These are phyloP conservation scores for Bruguiera hainesii DNA, from an alignment of 441 rosid species.

Conservation along the genomic window DNA sequence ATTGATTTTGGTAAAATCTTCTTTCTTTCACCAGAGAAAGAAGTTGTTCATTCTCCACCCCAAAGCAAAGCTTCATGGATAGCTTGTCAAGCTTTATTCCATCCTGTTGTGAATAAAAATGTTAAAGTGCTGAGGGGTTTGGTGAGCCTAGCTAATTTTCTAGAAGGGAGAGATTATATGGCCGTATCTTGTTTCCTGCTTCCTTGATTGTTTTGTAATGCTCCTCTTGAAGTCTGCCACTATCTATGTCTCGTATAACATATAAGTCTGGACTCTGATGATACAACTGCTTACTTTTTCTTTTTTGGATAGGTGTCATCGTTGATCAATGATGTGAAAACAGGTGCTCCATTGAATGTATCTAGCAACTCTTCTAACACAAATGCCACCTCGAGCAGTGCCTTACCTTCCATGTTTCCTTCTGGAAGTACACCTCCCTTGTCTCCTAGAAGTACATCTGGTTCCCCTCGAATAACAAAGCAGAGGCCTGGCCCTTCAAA, in stretches of 20 bases:
- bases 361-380: slow-evolving; percentile 53
- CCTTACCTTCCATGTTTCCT: slow-evolving; percentile 92
- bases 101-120: neutral
- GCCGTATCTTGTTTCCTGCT: neutral
- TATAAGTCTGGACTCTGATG: neutral
- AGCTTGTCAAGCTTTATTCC: no score
- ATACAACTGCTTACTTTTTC: slow-evolving; percentile 10
- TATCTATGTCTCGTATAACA: slow-evolving; percentile 1
- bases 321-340: slow-evolving; percentile 69
- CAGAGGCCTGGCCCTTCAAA: slow-evolving; percentile 75
- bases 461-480: slow-evolving; percentile 83
- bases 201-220: neutral
- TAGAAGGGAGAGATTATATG: neutral
- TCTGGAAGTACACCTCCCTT: slow-evolving; percentile 97
- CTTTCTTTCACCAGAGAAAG: no score
- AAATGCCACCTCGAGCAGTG: slow-evolving; percentile 38
- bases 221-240: neutral
- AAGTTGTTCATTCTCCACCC: no score
- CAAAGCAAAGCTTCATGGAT: no score
- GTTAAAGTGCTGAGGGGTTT: neutral
- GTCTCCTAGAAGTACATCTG: slow-evolving; percentile 82
- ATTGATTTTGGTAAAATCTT: no score
- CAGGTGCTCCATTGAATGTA: slow-evolving; percentile 65
- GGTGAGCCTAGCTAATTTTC: neutral
- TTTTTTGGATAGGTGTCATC: slow-evolving; percentile 51